Evolutionary conservation across 331 rosid species (phyloP).

Genomic region (Rhamnella rubrinervis): DNA sequence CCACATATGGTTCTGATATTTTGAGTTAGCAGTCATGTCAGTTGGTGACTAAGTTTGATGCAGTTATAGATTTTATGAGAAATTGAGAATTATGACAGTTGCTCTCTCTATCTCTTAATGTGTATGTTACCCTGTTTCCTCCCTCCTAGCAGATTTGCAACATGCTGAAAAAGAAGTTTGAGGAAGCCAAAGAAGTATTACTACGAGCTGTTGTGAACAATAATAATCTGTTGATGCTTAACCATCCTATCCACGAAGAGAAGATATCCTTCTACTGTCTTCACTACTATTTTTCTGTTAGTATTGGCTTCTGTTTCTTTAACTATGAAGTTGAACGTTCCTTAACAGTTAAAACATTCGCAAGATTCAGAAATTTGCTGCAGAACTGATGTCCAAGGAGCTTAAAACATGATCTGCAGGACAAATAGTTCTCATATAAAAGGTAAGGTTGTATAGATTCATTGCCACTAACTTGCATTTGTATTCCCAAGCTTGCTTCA

Average conservation of each 20-base stretch:
- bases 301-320: constrained; percentile 1
- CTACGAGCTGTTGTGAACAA: constrained; percentile 73
- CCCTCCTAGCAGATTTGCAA: constrained; percentile 65
- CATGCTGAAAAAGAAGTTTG: constrained; percentile 81
- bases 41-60: too few relatives aligned
- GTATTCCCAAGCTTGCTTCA: constrained; percentile 1
- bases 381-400: constrained; percentile 54
- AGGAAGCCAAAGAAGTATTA: constrained; percentile 75
- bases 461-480: background rate
- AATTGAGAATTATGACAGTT: background rate
- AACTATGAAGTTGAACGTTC: constrained; percentile 29
- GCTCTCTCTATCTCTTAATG: background rate
- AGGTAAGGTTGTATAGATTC: constrained; percentile 25
- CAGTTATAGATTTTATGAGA: background rate
- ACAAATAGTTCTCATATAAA: constrained; percentile 15
- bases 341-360: constrained; percentile 58
- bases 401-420: constrained; percentile 41
- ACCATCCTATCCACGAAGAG: constrained; percentile 80
- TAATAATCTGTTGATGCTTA: constrained; percentile 80
- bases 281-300: constrained; percentile 14
- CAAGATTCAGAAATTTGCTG: constrained; percentile 73
- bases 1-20: background rate
- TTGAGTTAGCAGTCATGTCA: too few relatives aligned
- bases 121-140: background rate
- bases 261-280: constrained; percentile 65